Evolutionary conservation across 257 asterid species (phyloP), one percentile per base, ranked within the genome.

Genomic region (Solanum lycopersicoides): DNA sequence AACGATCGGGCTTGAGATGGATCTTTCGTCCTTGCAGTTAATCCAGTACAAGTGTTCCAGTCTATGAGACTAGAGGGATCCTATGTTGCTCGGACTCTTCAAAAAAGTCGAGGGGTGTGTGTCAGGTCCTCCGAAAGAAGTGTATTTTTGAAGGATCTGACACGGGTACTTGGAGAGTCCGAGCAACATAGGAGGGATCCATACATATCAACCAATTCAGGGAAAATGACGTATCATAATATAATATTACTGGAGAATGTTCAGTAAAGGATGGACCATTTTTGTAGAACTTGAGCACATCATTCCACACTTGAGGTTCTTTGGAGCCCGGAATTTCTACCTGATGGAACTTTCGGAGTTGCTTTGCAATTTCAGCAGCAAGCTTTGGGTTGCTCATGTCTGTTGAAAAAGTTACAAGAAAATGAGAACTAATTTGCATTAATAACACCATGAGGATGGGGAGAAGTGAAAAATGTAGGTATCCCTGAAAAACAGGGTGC

Each of bases 301-400:
- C 98, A 88, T 86, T 94, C 99, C 99, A 97, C 20, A 97, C 91
- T 89, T 93, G 98, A 89, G 99, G 98, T 89, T 94, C 98, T 89
- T 84, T 94, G 56, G 96, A 92, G 88, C 98, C 98, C 56, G 99
- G 98, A 89, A 97, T 92, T 90, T 93, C 93, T 89, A 97, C 98
- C 92, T 92, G 94, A 88, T 97, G 99, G 89, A 97, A 97, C 80
- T 88, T 92, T 59, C 90, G 93, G 72, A 97, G 98, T 86, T 95
- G 94, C 91, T 94, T 97, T 77, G 98, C 98, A 77, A 97, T 95
- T 91, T 92, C 95, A 85, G 93, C 94, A n/a, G 93, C 94, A 28
- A 94, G 91, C 92, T 94, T 95, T 79, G 98, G 98, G 56, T 89
- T 88, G 83, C 95, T 92, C 98, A 97, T 92, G 89, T 97, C 99